Evolutionary conservation across 2,329 filamentous ascomycete species (phyloP).

Genomic region (Ophiostoma novo-ulmi): DNA sequence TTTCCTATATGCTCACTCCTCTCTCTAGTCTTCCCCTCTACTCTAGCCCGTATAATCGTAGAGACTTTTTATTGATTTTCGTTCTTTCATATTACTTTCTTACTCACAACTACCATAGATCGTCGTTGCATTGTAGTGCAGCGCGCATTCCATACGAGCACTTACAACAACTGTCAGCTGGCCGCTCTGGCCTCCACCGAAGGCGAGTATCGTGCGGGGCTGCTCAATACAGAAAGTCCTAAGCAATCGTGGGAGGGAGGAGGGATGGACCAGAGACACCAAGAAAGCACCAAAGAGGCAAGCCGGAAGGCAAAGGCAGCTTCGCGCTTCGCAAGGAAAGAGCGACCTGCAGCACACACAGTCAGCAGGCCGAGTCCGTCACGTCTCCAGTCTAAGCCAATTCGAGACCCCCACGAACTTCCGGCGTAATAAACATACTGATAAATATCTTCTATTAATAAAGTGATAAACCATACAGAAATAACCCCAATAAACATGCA

Average conservation of each 20-base stretch:
- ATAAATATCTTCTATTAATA: neutral
- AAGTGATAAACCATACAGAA: neutral
- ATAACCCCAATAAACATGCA: neutral
- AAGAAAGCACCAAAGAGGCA: conserved; percentile 2
- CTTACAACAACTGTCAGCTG: conserved; percentile 2
- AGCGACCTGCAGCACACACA: conserved; percentile 3
- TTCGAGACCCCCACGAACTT: conserved; percentile 11
- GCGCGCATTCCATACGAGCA: conserved; percentile 9
- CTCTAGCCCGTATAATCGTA: neutral
- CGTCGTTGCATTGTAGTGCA: conserved; percentile 11
- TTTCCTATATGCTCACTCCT: conserved; percentile 5
- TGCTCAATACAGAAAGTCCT: conserved; percentile 20
- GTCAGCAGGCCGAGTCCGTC: neutral
- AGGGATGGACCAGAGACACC: neutral
- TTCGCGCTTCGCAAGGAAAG: neutral
- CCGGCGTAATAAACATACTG: neutral
- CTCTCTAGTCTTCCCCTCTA: neutral
- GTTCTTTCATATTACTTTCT: neutral
- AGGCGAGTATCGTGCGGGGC: conserved; percentile 21
- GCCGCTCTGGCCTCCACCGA: conserved; percentile 9
- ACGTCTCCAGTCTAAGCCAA: neutral
- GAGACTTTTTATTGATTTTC: too few species aligned
- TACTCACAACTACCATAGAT: conserved; percentile 8
- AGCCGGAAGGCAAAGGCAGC: neutral
- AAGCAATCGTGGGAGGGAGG: conserved; percentile 3